phyloP scores from a whole-genome alignment of 306 rosid species.

The Rubus idaeus region DNA sequence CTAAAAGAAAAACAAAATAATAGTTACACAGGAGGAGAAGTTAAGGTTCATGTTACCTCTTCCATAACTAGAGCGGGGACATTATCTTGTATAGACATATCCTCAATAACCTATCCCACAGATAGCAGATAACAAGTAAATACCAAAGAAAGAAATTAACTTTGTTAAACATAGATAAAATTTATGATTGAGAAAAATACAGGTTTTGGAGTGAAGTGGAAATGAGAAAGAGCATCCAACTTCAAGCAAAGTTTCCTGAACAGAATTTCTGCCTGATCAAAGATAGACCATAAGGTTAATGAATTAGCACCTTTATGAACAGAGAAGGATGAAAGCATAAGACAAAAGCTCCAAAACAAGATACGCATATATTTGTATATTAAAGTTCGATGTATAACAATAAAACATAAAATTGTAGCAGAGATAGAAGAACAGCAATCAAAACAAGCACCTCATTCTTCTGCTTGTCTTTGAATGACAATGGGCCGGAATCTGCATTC shows the following conservation, averaged over 20 bases:
- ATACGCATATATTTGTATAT: not conserved
- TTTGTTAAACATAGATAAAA: not conserved
- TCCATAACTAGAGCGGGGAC: conserved; percentile 98
- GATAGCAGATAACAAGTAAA: conserved; percentile 21
- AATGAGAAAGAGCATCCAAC: conserved; percentile 96
- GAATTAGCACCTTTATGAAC: conserved; percentile 3
- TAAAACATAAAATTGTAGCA: not conserved
- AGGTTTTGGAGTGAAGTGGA: conserved; percentile 90
- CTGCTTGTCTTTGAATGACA: conserved; percentile 65
- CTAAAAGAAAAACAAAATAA: not conserved
- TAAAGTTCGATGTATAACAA: not conserved
- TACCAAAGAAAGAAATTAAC: not conserved
- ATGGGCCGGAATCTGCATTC: conserved; percentile 53
- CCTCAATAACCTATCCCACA: conserved; percentile 78
- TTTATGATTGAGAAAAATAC: conserved; percentile 44
- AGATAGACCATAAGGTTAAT: conserved; percentile 25
- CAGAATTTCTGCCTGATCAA: conserved; percentile 71
- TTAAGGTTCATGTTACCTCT: conserved; percentile 62
- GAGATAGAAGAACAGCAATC: not conserved
- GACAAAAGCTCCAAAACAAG: not conserved
- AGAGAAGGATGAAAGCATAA: not conserved
- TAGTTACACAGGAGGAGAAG: not conserved
- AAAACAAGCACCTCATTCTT: conserved; percentile 63
- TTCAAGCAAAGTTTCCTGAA: conserved; percentile 73
- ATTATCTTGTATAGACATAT: conserved; percentile 69